Evolutionary conservation across 345 rosid species (phyloP).

Genomic region (Gossypium herbaceum): DNA sequence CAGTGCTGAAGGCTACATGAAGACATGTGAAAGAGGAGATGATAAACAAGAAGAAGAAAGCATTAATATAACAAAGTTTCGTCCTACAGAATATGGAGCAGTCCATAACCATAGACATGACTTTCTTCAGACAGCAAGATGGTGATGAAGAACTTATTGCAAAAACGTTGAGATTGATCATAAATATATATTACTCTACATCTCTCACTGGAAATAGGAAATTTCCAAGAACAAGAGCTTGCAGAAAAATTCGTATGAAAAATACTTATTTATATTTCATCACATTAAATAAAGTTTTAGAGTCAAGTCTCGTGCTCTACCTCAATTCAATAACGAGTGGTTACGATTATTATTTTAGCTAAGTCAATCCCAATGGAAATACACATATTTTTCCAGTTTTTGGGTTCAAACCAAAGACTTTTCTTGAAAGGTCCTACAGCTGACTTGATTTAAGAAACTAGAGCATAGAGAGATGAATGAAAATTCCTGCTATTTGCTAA

Average conservation of each 20-base stretch:
- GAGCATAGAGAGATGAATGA: too few species aligned
- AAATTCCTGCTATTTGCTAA: too few species aligned
- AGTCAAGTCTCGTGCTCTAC: too few species aligned
- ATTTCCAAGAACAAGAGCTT: neutral
- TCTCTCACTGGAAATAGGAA: neutral
- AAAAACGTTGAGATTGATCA: neutral
- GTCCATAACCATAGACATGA: neutral
- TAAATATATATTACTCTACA: neutral
- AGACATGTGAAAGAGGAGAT: too few species aligned
- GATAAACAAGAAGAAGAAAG: neutral
- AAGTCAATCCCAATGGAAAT: neutral
- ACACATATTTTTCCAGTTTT: neutral
- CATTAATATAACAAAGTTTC: neutral
- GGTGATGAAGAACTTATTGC: neutral
- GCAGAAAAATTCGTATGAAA: too few species aligned
- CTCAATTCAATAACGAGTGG: too few species aligned
- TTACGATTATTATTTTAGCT: too few species aligned
- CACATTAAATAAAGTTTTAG: too few species aligned
- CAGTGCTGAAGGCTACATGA: neutral
- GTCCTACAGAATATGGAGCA: neutral
- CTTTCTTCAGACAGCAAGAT: neutral
- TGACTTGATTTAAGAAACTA: too few species aligned
- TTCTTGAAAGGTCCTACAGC: neutral
- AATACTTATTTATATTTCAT: too few species aligned
- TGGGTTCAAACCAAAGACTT: neutral